These are phyloP conservation scores for Hypoxylon sp. DNA, from an alignment of 2,329 filamentous ascomycete species.

Conservation along the genomic window DNA sequence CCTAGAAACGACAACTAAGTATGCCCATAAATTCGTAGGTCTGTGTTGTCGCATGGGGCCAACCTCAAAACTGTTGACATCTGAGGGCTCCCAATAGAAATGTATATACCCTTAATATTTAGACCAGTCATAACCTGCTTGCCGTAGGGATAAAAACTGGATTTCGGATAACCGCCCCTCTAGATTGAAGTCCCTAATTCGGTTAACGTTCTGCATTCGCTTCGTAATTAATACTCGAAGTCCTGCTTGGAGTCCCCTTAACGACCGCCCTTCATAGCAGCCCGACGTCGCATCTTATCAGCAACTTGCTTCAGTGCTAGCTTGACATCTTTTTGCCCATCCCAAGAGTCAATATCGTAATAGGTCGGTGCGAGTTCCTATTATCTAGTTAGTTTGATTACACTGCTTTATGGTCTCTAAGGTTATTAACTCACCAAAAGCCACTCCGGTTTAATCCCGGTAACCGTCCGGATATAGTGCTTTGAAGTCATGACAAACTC, in stretches of 20 bases:
- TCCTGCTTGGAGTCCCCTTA: slow-evolving; percentile 13
- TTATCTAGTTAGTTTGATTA: slow-evolving; percentile 53
- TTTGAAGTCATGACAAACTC: slow-evolving; percentile 98
- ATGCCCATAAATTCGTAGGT: background rate
- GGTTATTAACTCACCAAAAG: slow-evolving; percentile 75
- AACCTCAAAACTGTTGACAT: background rate
- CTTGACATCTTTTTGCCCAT: slow-evolving; percentile 85
- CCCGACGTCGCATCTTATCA: slow-evolving; percentile 73
- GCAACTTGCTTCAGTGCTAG: slow-evolving; percentile 71
- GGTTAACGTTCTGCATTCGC: background rate
- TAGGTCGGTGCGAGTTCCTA: slow-evolving; percentile 94
- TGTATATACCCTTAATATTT: background rate
- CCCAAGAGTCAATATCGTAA: slow-evolving; percentile 87
- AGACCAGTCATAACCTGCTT: background rate
- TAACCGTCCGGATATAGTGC: slow-evolving; percentile 97
- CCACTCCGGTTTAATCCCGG: slow-evolving; percentile 94
- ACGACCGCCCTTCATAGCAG: slow-evolving; percentile 68
- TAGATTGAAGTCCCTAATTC: background rate
- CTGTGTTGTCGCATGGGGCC: background rate
- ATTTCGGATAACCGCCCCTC: background rate
- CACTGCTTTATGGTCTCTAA: background rate
- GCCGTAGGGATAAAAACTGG: background rate
- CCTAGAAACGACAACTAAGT: background rate
- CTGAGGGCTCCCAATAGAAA: background rate
- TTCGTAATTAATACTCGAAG: background rate